Percentiles rank a stretch among this genome's conserved stretches.
phyloP scores from a whole-genome alignment of 2,329 filamentous ascomycete genomes.

The Aspergillus amoenus region DNA sequence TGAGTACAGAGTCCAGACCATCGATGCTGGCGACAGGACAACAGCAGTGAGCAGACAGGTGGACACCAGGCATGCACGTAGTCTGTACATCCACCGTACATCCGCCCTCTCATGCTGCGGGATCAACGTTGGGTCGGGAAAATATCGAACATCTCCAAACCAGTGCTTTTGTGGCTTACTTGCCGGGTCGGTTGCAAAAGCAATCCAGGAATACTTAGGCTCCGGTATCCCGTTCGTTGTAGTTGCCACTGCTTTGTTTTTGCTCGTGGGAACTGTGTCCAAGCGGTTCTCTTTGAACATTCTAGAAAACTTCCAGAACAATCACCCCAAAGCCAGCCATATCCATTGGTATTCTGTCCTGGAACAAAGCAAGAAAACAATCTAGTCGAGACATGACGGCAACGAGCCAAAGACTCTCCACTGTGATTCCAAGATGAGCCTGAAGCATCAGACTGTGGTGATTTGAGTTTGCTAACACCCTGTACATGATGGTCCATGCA shows the following conservation, averaged over 20 bases:
- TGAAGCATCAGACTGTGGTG: neutral
- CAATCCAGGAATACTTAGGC: constrained; percentile 23
- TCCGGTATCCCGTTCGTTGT: too few relatives aligned
- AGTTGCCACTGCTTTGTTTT: too few relatives aligned
- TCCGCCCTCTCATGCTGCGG: neutral
- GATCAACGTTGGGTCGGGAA: neutral
- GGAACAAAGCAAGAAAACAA: too few relatives aligned
- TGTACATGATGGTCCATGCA: neutral
- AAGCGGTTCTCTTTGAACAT: too few relatives aligned
- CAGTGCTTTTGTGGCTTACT: neutral
- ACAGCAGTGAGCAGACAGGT: too few relatives aligned
- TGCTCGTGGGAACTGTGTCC: too few relatives aligned
- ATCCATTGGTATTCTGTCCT: too few relatives aligned
- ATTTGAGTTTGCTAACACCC: constrained; percentile 1
- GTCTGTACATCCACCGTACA: neutral
- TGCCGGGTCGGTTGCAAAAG: constrained; percentile 1
- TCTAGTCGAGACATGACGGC: too few relatives aligned
- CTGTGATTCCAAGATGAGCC: neutral
- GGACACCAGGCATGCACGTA: neutral
- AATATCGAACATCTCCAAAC: neutral
- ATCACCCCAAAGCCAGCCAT: too few relatives aligned
- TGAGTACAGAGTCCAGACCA: neutral
- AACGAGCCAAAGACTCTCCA: too few relatives aligned
- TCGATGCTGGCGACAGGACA: too few relatives aligned
- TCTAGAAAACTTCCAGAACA: too few relatives aligned